A percentile compares a stretch with the other conserved stretches of the same genome.
These are phyloP conservation scores for Panaeolus cyanescens DNA, from an alignment of 768 basidiomycete species.

Conservation along the genomic window DNA sequence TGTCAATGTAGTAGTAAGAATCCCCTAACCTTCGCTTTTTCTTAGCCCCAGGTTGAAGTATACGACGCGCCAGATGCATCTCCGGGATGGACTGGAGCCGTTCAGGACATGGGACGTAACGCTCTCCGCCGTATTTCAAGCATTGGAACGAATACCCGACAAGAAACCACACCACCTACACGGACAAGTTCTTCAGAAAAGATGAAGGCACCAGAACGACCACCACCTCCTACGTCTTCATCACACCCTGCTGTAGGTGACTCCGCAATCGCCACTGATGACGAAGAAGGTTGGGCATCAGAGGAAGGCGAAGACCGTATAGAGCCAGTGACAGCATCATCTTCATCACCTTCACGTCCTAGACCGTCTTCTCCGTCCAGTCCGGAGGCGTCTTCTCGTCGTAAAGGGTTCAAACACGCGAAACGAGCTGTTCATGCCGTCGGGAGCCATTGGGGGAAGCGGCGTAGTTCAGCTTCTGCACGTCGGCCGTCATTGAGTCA, in stretches of 20 bases:
- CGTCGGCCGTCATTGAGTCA: not conserved
- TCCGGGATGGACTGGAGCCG: not conserved
- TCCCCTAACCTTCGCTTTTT: not conserved
- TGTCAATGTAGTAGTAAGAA: not conserved
- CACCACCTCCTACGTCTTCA: not conserved
- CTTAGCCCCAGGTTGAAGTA: not conserved
- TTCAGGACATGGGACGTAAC: not conserved
- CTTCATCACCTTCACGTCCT: conserved; percentile 2
- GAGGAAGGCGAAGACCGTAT: conserved; percentile 40
- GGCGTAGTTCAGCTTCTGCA: not conserved
- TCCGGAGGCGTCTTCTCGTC: not conserved
- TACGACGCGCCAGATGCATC: not conserved
- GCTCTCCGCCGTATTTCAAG: not conserved
- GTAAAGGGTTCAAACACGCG: not conserved
- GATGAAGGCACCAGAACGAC: not conserved
- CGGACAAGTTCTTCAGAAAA: not conserved
- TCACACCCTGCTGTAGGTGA: not conserved
- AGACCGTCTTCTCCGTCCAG: conserved; percentile 2
- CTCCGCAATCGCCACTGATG: conserved; percentile 35
- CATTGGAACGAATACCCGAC: not conserved
- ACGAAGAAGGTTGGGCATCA: conserved; percentile 68
- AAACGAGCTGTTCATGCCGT: not conserved
- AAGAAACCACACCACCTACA: not conserved
- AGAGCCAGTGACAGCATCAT: not conserved
- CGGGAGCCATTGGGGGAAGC: not conserved